Evolutionary conservation across 139 green algal genomes (phyloP).

Genomic region (Coelastrella sp.): DNA sequence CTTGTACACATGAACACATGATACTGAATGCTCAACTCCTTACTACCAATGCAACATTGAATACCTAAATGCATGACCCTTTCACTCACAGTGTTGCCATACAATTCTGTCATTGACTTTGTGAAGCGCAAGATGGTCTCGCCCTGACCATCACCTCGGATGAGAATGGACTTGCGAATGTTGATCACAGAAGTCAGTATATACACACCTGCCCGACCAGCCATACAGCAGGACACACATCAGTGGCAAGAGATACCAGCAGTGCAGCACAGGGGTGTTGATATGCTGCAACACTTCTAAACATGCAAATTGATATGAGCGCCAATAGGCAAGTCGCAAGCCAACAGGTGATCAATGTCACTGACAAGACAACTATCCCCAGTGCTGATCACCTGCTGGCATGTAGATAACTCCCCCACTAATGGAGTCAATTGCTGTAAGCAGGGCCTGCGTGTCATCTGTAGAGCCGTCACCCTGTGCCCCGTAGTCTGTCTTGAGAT

Average conservation of each 20-base stretch:
- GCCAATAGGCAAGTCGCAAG: too few relatives aligned
- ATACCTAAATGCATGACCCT: not conserved
- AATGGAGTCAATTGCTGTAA: slow-evolving; percentile 2
- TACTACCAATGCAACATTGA: not conserved
- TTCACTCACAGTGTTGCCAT: not conserved
- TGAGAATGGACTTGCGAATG: slow-evolving; percentile 36
- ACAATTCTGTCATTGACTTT: slow-evolving; percentile 25
- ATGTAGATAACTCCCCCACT: slow-evolving; percentile 26
- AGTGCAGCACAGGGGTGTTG: too few relatives aligned
- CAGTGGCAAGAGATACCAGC: too few relatives aligned
- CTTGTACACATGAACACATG: too few relatives aligned
- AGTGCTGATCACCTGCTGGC: slow-evolving; percentile 6
- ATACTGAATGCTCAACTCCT: too few relatives aligned
- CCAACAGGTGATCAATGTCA: not conserved
- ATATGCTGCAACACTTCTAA: too few relatives aligned
- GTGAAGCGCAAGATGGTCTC: slow-evolving; percentile 25
- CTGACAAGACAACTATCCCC: not conserved
- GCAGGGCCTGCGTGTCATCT: slow-evolving; percentile 45
- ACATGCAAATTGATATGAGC: too few relatives aligned
- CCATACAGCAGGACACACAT: too few relatives aligned
- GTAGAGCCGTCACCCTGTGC: slow-evolving; percentile 39
- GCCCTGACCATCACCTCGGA: slow-evolving; percentile 20
- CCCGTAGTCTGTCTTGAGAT: slow-evolving; percentile 43
- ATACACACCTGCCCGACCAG: slow-evolving; percentile 2
- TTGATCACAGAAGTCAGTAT: slow-evolving; percentile 44